These are phyloP conservation scores for Pseudogymnoascus sp. DNA, from an alignment of 2,329 filamentous ascomycete genomes.

Conservation along the genomic window DNA sequence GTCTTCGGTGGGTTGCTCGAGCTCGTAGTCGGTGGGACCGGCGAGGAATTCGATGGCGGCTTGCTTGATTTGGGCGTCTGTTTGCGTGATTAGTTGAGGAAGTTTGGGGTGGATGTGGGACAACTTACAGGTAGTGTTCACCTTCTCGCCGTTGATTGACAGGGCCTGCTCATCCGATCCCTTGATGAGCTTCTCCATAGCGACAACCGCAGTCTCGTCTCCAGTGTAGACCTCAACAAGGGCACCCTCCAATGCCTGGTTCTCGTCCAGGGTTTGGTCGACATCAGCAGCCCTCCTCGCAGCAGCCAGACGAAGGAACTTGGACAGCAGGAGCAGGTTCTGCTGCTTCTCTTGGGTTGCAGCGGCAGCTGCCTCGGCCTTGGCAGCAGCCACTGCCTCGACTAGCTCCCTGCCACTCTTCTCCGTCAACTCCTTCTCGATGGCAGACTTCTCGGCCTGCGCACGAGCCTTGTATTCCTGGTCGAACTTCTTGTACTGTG, in stretches of 20 bases:
- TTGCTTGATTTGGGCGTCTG: constrained; percentile 53
- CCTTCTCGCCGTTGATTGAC: constrained; percentile 55
- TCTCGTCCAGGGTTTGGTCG: constrained; percentile 60
- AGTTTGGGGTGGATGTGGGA: background rate
- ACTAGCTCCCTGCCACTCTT: constrained; percentile 39
- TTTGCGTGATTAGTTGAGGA: constrained; percentile 15
- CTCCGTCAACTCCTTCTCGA: constrained; percentile 49
- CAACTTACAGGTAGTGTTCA: constrained; percentile 63
- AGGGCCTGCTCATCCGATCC: constrained; percentile 59
- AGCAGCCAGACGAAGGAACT: constrained; percentile 72
- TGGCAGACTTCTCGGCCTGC: constrained; percentile 49
- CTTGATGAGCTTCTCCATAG: constrained; percentile 70
- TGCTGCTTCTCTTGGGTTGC: constrained; percentile 49
- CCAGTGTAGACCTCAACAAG: constrained; percentile 72
- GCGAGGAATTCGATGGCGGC: constrained; percentile 46
- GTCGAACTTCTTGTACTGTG: constrained; percentile 68
- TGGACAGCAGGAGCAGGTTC: constrained; percentile 61
- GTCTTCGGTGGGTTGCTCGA: constrained; percentile 22
- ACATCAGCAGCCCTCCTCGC: constrained; percentile 62
- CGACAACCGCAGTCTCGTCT: constrained; percentile 63
- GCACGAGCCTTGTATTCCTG: constrained; percentile 59
- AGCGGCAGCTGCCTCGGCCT: constrained; percentile 47
- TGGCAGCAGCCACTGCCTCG: constrained; percentile 43
- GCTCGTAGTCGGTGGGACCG: constrained; percentile 25
- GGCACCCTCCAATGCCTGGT: constrained; percentile 72